Percentiles rank a stretch among this genome's conserved stretches.
phyloP scores from a whole-genome alignment of 805 yeast genomes.

The Phaffomyces antillensis region DNA sequence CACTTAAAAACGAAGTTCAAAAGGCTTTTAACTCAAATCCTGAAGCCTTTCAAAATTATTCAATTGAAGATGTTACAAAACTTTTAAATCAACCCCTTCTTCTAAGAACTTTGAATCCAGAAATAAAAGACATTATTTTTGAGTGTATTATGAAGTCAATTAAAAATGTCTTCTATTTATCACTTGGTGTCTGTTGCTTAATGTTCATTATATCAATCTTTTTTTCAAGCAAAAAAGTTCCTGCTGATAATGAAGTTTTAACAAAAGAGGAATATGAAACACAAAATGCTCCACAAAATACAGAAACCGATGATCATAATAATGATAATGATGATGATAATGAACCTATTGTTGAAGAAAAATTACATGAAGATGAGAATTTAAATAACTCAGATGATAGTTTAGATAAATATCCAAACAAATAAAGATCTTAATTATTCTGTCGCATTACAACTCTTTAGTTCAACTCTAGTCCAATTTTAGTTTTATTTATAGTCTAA shows the following conservation, averaged over 20 bases:
- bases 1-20: constrained; percentile 18
- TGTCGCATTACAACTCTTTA: too few species aligned
- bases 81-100: constrained; percentile 4
- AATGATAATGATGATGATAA: neutral
- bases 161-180: constrained; percentile 33
- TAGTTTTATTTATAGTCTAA: too few species aligned
- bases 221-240: constrained; percentile 36
- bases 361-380: neutral
- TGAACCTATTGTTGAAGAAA: neutral
- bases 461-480: too few species aligned
- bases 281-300: neutral
- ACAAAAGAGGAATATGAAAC: constrained; percentile 3
- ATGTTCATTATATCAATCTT: constrained; percentile 29
- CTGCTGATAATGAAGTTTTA: constrained; percentile 19
- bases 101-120: neutral
- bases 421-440: too few species aligned
- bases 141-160: constrained; percentile 30
- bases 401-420: too few species aligned
- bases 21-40: neutral
- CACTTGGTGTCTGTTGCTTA: constrained; percentile 30
- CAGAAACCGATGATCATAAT: neutral
- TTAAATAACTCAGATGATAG: too few species aligned
- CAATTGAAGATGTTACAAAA: neutral
- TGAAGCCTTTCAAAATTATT: neutral
- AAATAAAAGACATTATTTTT: constrained; percentile 11